Percentiles rank a stretch among this genome's conserved stretches.
phyloP scores from a whole-genome alignment of 148 eudicot species.

The Oxyria digyna region DNA sequence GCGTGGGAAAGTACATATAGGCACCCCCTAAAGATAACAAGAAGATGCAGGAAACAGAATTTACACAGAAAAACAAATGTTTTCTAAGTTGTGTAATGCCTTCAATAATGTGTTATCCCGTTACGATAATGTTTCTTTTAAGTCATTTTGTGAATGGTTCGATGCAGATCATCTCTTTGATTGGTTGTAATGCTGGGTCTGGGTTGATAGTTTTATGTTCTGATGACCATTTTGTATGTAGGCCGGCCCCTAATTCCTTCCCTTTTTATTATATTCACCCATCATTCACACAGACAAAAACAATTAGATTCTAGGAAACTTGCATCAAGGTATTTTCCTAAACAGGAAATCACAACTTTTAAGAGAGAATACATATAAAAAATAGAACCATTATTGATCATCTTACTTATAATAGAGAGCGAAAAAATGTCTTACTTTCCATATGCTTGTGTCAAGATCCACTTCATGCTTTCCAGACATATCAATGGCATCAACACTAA shows the following conservation, averaged over 20 bases:
- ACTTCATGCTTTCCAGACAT: slow-evolving; percentile 99
- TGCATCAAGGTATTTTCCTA: not conserved
- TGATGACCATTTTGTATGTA: no score
- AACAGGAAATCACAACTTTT: not conserved
- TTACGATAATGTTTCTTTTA: no score
- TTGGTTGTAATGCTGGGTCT: no score
- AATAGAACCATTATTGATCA: not conserved
- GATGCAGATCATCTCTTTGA: no score
- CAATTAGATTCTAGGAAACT: not conserved
- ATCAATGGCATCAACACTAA: slow-evolving; percentile 96
- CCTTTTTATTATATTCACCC: no score
- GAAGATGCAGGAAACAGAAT: not conserved
- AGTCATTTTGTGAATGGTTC: no score
- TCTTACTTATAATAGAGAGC: not conserved
- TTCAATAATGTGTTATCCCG: no score
- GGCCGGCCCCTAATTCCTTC: no score
- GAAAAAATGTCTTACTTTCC: slow-evolving; percentile 57
- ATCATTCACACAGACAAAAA: no score
- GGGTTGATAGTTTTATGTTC: no score
- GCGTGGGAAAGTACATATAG: not conserved
- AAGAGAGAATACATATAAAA: not conserved
- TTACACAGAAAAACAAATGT: not conserved
- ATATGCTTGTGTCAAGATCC: slow-evolving; percentile 93
- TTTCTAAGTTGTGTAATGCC: not conserved
- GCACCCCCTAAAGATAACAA: not conserved